Evolutionary conservation across 2,329 filamentous ascomycete genomes (phyloP), one percentile per base, ranked within the genome.

Genomic region (Trichoderma sp.): DNA sequence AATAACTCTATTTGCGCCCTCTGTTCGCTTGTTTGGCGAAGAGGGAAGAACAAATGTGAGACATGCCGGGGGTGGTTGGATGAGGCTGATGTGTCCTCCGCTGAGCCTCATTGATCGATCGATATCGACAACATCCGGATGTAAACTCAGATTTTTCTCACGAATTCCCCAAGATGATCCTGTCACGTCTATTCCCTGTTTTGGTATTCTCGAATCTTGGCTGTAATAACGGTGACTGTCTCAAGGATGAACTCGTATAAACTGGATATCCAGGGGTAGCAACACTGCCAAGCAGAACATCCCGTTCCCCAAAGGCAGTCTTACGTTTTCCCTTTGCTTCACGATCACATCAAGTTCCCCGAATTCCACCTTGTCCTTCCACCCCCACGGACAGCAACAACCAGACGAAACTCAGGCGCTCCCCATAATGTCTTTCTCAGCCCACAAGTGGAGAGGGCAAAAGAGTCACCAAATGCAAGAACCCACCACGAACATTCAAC

Each of bases 1-100:
- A 63, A 63, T 24, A 63, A 63, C 59, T 55, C 52, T 63, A 63
- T 45, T 30, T 45, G 41, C 19, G 59, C 59, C 59, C 50, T 54
- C 19, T 26, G 45, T 62, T 62, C 45, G 39, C 59, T 62, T 47
- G 39, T 47, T 17, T 19, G 39, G 30, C 30, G 30, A 30, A 9
- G 10, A 14, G 10, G 7, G 28, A 30, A 30, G 7, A 30, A 30
- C n/a, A 30, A 39, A 39, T n/a, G 21, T 63, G n/a, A 41, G 34
- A 26, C 48, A 14, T 26, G 26, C 41, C 34, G 41, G 19, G 59
- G 52, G 47, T 14, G 34, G 2, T 39, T 39, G 34, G 34, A 3
- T 39, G 34, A 39, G 34, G 34, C 34, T 39, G 34, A 39, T 39
- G 34, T 12, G 34, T 39, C 1, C 0, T 14, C 14, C 14, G 10